These are phyloP conservation scores for Tritrichomonas foetus DNA, from an alignment of 208 protist genomes.

Conservation along the genomic window DNA sequence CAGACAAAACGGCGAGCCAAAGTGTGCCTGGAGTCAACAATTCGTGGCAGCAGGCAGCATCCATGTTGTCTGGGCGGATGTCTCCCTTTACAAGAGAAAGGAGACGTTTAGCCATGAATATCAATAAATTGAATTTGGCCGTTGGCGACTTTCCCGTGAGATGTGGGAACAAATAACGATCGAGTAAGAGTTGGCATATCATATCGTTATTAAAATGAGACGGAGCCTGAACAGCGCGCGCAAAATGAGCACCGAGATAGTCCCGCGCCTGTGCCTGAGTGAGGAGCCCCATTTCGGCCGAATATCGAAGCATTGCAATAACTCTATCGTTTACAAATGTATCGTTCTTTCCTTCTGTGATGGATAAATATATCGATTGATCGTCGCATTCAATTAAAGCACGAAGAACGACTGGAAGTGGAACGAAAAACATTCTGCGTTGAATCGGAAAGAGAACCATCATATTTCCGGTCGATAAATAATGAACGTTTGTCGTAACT, in stretches of 20 bases:
- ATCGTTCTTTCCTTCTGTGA: constrained; percentile 59
- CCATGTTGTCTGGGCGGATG: constrained; percentile 78
- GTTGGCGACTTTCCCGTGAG: neutral
- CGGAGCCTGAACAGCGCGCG: neutral
- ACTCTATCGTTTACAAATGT: constrained; percentile 67
- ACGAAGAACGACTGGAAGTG: constrained; percentile 66
- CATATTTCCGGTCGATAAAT: constrained; percentile 70
- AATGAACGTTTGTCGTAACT: constrained; percentile 89
- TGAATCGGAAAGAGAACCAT: constrained; percentile 65
- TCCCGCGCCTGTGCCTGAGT: neutral
- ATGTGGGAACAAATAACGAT: constrained; percentile 5
- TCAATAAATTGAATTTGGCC: constrained; percentile 86
- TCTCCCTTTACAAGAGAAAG: constrained; percentile 76
- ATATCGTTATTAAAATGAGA: neutral
- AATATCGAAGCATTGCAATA: constrained; percentile 43
- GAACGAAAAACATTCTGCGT: constrained; percentile 65
- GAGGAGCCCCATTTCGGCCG: neutral
- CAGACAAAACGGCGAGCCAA: neutral
- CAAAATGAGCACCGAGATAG: constrained; percentile 12
- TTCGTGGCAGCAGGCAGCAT: constrained; percentile 86
- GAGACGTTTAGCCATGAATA: constrained; percentile 85
- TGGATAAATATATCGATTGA: constrained; percentile 67
- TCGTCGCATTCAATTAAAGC: constrained; percentile 65
- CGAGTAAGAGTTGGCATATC: neutral
- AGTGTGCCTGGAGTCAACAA: constrained; percentile 85